Percentiles rank a stretch among this genome's conserved stretches.
phyloP scores from a whole-genome alignment of 495 filamentous ascomycete species.

The Opeltia flavorubescens region DNA sequence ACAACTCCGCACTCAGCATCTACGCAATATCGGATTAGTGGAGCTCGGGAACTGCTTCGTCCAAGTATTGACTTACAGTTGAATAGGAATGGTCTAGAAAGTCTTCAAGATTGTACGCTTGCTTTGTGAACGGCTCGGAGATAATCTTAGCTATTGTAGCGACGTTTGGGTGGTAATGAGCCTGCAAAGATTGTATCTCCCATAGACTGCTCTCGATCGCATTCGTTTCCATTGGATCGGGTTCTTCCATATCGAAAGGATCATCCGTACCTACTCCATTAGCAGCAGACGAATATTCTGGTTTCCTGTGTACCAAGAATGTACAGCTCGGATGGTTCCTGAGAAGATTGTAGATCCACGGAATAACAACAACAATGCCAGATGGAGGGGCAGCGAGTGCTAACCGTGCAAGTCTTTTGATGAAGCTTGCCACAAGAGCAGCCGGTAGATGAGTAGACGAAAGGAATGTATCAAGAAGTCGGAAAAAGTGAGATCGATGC shows the following conservation, averaged over 20 bases:
- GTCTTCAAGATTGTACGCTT: slow-evolving; percentile 81
- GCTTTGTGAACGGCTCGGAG: slow-evolving; percentile 94
- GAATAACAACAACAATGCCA: slow-evolving; percentile 75
- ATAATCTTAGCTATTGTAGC: slow-evolving; percentile 88
- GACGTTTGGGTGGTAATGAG: slow-evolving; percentile 95
- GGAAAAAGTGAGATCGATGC: slow-evolving; percentile 86
- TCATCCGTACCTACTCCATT: slow-evolving; percentile 59
- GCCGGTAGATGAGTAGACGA: slow-evolving; percentile 88
- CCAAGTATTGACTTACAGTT: slow-evolving; percentile 46
- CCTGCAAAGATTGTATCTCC: slow-evolving; percentile 82
- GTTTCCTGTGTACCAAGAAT: slow-evolving; percentile 84
- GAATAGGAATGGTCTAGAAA: slow-evolving; percentile 92
- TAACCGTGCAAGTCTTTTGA: slow-evolving; percentile 77
- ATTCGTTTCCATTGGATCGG: slow-evolving; percentile 68
- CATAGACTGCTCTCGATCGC: slow-evolving; percentile 90
- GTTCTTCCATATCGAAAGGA: slow-evolving; percentile 59
- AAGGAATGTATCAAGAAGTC: slow-evolving; percentile 82
- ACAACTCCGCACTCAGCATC: slow-evolving; percentile 71
- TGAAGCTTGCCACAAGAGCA: slow-evolving; percentile 80
- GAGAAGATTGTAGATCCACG: slow-evolving; percentile 91
- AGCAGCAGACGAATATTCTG: slow-evolving; percentile 18
- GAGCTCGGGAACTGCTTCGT: background rate
- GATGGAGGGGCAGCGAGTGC: slow-evolving; percentile 73
- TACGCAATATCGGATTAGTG: slow-evolving; percentile 17
- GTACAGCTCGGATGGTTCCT: slow-evolving; percentile 80